These are phyloP conservation scores for Trichoderma asperellum DNA, from an alignment of 2,329 filamentous ascomycete genomes.

Conservation along the genomic window DNA sequence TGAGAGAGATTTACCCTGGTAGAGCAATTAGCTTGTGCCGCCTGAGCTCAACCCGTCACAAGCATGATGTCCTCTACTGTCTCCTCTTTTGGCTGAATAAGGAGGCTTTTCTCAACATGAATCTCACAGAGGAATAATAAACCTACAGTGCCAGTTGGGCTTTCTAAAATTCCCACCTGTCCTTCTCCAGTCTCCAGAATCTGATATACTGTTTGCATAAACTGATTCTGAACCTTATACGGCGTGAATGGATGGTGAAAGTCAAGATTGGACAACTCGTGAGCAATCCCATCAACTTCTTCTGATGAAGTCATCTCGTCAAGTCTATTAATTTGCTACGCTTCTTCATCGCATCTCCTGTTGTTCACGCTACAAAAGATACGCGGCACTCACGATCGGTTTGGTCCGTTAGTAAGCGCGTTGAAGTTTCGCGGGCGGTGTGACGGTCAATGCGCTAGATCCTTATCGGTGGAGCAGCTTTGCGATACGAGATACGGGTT, in stretches of 20 bases:
- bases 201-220: constrained; percentile 82
- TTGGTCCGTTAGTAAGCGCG: background rate
- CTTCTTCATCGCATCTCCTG: background rate
- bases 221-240: constrained; percentile 84
- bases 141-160: constrained; percentile 77
- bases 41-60: background rate
- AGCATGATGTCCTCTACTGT: background rate
- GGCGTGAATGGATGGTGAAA: constrained; percentile 89
- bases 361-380: background rate
- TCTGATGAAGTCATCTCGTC: constrained; percentile 28
- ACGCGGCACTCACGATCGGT: background rate
- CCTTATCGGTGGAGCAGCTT: background rate
- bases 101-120: background rate
- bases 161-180: constrained; percentile 87
- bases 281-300: constrained; percentile 32
- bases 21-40: constrained; percentile 1
- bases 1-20: constrained; percentile 85
- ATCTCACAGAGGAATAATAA: background rate
- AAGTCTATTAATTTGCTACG: constrained; percentile 2
- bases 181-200: constrained; percentile 72
- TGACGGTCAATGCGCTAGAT: background rate
- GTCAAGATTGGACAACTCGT: constrained; percentile 48
- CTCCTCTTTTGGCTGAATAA: background rate
- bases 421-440: constrained; percentile 29
- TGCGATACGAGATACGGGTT: background rate